A percentile compares a stretch with the other conserved stretches of the same genome.
Conservation (phyloP, 2,329 filamentous ascomycete genomes). For the Tympanopsis confertula region DNA sequence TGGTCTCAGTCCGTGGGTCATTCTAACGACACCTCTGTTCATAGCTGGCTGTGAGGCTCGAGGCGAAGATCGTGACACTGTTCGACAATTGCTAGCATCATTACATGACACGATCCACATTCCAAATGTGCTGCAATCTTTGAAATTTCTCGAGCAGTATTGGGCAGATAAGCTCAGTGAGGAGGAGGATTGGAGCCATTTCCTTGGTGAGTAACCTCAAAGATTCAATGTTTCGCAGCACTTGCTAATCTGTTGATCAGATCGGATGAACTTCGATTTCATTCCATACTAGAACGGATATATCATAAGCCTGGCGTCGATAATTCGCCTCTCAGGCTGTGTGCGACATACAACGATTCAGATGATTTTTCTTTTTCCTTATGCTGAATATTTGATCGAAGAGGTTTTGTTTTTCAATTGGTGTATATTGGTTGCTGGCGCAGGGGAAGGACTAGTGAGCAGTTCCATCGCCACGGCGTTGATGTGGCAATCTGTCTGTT, state of each 20-base stretch:
- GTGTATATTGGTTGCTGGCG: too few relatives aligned
- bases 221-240: too few relatives aligned
- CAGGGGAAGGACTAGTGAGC: too few relatives aligned
- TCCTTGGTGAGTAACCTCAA: too few relatives aligned
- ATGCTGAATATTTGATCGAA: too few relatives aligned
- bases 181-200: constrained; percentile 1
- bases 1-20: constrained; percentile 5
- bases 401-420: too few relatives aligned
- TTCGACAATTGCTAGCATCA: neutral
- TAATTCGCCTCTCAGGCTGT: too few relatives aligned
- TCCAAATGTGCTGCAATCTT: constrained; percentile 1
- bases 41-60: constrained; percentile 3
- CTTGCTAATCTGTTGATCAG: neutral
- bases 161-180: neutral
- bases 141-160: constrained; percentile 1
- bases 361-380: too few relatives aligned
- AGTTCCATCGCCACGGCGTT: too few relatives aligned
- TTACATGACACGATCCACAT: neutral
- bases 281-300: neutral
- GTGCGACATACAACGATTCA: too few relatives aligned
- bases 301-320: too few relatives aligned
- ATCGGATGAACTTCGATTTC: constrained; percentile 1
- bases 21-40: constrained; percentile 4
- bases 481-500: too few relatives aligned
- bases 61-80: constrained; percentile 3